phyloP scores from a whole-genome alignment of 805 yeast species.

The Candida manassasensis region DNA sequence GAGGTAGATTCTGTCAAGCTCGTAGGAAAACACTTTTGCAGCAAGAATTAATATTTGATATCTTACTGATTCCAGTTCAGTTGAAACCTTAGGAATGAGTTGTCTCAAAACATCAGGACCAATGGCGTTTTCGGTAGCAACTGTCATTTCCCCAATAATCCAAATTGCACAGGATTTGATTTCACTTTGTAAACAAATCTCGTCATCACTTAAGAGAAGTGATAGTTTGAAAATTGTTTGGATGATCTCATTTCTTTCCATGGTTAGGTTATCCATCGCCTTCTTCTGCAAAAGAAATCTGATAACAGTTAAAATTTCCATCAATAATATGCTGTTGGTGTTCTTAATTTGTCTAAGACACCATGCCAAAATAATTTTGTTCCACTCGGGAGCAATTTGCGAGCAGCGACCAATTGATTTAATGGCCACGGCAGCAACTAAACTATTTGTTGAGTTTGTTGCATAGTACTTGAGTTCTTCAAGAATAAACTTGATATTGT shows the following conservation, averaged over 20 bases:
- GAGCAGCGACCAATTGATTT: conserved; percentile 61
- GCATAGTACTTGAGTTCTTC: conserved; percentile 59
- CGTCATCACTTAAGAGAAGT: conserved; percentile 20
- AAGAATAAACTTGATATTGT: conserved; percentile 48
- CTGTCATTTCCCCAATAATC: conserved; percentile 81
- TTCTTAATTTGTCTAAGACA: conserved; percentile 45
- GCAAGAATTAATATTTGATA: conserved; percentile 68
- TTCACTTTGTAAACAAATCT: conserved; percentile 20
- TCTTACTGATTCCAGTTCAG: conserved; percentile 56
- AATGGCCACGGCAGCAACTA: conserved; percentile 44
- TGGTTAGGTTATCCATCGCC: conserved; percentile 11
- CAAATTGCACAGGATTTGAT: conserved; percentile 86
- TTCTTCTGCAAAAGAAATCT: conserved; percentile 63
- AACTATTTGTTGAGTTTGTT: conserved; percentile 11
- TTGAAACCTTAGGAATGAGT: conserved; percentile 48
- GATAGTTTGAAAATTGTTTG: conserved; percentile 51
- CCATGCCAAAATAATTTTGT: conserved; percentile 58
- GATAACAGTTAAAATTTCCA: conserved; percentile 69
- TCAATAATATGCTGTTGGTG: conserved; percentile 35
- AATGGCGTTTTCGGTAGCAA: conserved; percentile 30
- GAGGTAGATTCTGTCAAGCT: conserved; percentile 39
- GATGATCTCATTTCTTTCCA: conserved; percentile 36
- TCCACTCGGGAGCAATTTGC: conserved; percentile 43
- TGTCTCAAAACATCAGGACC: conserved; percentile 75
- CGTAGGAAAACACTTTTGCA: conserved; percentile 63